A percentile compares a stretch with the other conserved stretches of the same genome.
These are phyloP conservation scores for Claviceps arundinis DNA, from an alignment of 2,329 filamentous ascomycete genomes.

Conservation along the genomic window DNA sequence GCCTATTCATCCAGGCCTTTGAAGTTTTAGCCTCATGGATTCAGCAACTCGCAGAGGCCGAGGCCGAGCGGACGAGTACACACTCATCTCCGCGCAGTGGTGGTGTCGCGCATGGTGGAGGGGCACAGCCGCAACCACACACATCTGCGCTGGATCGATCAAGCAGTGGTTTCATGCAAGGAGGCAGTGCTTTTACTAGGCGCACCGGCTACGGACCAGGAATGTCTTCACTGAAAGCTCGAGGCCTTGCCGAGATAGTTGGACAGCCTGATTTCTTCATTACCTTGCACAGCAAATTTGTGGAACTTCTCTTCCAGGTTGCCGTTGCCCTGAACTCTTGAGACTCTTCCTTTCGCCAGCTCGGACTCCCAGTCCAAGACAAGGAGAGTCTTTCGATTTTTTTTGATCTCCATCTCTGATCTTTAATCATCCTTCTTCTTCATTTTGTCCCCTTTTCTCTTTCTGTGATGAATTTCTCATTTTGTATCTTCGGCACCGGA, in stretches of 20 bases:
- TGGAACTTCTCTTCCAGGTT: conserved; percentile 47
- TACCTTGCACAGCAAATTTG: conserved; percentile 50
- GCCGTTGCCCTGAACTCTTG: conserved; percentile 39
- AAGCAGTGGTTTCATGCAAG: conserved; percentile 43
- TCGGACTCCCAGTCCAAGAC: too few species aligned
- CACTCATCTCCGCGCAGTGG: conserved; percentile 28
- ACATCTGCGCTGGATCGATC: conserved; percentile 22
- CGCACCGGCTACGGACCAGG: conserved; percentile 44
- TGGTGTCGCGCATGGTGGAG: conserved; percentile 23
- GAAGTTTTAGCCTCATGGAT: conserved; percentile 54
- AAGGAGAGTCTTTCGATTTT: background rate
- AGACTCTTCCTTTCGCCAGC: background rate
- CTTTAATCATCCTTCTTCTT: too few species aligned
- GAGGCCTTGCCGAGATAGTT: conserved; percentile 51
- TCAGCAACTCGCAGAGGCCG: conserved; percentile 48
- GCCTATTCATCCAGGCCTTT: conserved; percentile 47
- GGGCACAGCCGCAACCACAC: conserved; percentile 16
- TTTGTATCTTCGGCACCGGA: too few species aligned
- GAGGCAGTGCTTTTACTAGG: conserved; percentile 42
- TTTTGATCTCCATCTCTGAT: background rate
- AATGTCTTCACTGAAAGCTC: conserved; percentile 41
- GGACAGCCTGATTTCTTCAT: conserved; percentile 57
- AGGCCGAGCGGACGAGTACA: conserved; percentile 42
- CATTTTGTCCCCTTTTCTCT: background rate
- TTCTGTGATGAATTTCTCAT: background rate